A percentile compares a stretch with the other conserved stretches of the same genome.
These are phyloP conservation scores for Takakia lepidozioides DNA, from an alignment of 225 moss, liverwort and hornwort species.

Conservation along the genomic window DNA sequence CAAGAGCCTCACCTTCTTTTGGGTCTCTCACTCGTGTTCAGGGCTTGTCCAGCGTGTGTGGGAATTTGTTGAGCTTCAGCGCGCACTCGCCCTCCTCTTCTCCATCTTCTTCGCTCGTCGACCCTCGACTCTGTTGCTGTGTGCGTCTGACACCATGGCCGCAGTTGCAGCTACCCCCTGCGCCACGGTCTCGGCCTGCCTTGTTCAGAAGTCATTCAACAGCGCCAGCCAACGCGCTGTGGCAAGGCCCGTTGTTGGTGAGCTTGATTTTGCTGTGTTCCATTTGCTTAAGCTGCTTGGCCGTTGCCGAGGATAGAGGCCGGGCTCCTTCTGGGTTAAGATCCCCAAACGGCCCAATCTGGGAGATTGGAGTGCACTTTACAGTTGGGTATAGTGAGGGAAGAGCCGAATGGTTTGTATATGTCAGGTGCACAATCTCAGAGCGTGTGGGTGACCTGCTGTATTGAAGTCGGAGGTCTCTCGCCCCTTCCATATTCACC, in stretches of 20 bases:
- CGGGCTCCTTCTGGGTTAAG: too few relatives aligned
- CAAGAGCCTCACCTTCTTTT: too few relatives aligned
- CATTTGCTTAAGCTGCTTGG: not conserved
- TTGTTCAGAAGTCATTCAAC: conserved; percentile 26
- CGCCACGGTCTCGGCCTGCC: conserved; percentile 26
- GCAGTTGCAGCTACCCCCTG: conserved; percentile 30
- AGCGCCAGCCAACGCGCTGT: conserved; percentile 20
- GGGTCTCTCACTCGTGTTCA: too few relatives aligned
- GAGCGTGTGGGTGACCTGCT: not conserved
- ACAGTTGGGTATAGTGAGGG: too few relatives aligned
- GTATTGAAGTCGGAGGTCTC: not conserved
- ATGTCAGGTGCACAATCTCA: not conserved
- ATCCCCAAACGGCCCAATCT: too few relatives aligned
- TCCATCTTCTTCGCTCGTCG: too few relatives aligned
- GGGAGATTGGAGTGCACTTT: too few relatives aligned
- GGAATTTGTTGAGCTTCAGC: too few relatives aligned
- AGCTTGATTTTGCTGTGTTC: not conserved
- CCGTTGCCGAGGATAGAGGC: not conserved
- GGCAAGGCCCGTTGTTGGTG: conserved; percentile 31
- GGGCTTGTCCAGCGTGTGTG: too few relatives aligned
- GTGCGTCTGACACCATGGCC: conserved; percentile 38
- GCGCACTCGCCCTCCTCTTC: too few relatives aligned
- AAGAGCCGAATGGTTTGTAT: too few relatives aligned
- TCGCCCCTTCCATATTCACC: not conserved
- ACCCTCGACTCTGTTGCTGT: too few relatives aligned